phyloP scores from a whole-genome alignment of 768 basidiomycete genomes.

The Leucosporidium creatinivorum region DNA sequence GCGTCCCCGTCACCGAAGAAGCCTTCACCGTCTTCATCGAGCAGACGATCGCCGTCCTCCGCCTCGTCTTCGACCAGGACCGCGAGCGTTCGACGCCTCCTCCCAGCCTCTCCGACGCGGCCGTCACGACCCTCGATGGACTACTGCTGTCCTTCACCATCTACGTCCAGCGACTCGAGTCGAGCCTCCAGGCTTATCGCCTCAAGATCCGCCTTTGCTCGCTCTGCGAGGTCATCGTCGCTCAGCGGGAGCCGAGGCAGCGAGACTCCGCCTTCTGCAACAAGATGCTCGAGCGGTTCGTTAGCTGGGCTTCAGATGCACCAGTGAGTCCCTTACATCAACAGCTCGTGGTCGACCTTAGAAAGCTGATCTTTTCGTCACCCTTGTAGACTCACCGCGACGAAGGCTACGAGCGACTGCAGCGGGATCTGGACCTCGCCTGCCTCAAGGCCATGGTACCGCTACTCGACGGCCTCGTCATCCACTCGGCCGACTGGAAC shows the following conservation, averaged over 20 bases:
- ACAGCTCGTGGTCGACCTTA: too few relatives aligned
- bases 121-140: conserved; percentile 45
- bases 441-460: conserved; percentile 68
- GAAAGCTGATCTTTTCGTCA: too few relatives aligned
- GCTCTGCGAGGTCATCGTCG: conserved; percentile 62
- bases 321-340: too few relatives aligned
- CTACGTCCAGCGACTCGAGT: conserved; percentile 58
- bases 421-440: conserved; percentile 60
- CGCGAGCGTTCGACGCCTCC: conserved; percentile 50
- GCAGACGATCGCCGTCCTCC: conserved; percentile 67
- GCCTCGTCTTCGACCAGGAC: conserved; percentile 67
- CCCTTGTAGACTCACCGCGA: not conserved
- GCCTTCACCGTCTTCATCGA: conserved; percentile 36
- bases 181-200: conserved; percentile 51
- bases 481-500: conserved; percentile 42
- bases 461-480: conserved; percentile 64
- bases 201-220: conserved; percentile 69
- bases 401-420: conserved; percentile 15
- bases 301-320: not conserved
- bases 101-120: conserved; percentile 51
- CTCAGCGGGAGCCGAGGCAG: conserved; percentile 47
- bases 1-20: conserved; percentile 25
- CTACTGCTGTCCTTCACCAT: conserved; percentile 51
- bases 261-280: not conserved
- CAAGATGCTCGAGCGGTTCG: not conserved